Conservation (phyloP, 805 yeast genomes). For the Lipomyces yamanashiensis region DNA sequence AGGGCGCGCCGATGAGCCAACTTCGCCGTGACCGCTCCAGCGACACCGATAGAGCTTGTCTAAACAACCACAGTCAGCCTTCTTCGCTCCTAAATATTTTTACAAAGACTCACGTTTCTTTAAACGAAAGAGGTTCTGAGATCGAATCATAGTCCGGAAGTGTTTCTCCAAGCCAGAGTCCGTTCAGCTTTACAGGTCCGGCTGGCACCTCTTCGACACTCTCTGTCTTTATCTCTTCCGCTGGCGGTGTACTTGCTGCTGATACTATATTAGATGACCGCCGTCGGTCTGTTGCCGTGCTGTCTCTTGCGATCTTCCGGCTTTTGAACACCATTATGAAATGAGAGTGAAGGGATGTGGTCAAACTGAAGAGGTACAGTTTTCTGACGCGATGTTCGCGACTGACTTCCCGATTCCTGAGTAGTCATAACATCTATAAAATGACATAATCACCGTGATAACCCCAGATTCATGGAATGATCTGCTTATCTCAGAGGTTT, state of each 20-base stretch:
- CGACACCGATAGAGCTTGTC: conserved; percentile 44
- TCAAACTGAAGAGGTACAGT: too few relatives aligned
- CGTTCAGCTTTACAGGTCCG: conserved; percentile 6
- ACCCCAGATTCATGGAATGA: background rate
- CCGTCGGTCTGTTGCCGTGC: conserved; percentile 11
- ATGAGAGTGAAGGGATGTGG: background rate
- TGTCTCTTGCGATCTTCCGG: conserved; percentile 9
- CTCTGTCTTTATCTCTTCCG: background rate
- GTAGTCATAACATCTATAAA: background rate
- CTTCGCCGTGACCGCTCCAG: conserved; percentile 72
- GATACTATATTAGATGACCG: background rate
- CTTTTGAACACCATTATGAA: conserved; percentile 4
- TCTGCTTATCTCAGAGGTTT: background rate
- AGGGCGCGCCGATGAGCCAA: conserved; percentile 69
- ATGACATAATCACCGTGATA: background rate
- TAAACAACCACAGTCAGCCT: background rate
- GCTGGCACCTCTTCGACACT: conserved; percentile 13
- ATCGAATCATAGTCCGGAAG: conserved; percentile 68
- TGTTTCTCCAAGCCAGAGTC: conserved; percentile 65
- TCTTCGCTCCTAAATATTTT: background rate
- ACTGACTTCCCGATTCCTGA: background rate
- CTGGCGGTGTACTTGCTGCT: conserved; percentile 1
- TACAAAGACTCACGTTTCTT: conserved; percentile 59
- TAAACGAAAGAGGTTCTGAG: conserved; percentile 67
- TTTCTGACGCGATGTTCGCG: too few relatives aligned